Conservation (phyloP, 2,329 filamentous ascomycete genomes). For the Zymoseptoria tritici region DNA sequence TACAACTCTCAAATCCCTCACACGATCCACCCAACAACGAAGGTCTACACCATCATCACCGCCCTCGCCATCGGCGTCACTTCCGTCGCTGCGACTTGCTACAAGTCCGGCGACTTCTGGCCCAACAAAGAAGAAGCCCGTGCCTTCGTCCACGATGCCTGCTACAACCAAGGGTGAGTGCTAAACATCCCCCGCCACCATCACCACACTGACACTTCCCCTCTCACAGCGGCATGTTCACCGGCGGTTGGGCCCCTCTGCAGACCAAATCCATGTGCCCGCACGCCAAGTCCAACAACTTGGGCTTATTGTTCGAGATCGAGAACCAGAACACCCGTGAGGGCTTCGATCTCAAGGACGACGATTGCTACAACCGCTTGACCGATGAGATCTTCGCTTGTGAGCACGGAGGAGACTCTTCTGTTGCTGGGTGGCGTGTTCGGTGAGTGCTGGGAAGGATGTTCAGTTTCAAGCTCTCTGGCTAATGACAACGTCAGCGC, state of each 20-base stretch:
- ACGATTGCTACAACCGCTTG: conserved; percentile 11
- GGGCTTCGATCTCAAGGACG: conserved; percentile 9
- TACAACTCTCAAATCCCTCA: background rate
- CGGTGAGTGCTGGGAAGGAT: background rate
- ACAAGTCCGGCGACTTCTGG: conserved; percentile 5
- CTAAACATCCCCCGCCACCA: too few species aligned
- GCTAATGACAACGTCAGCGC: background rate
- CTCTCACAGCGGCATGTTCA: conserved; percentile 11
- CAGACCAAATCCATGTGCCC: conserved; percentile 14
- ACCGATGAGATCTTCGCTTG: conserved; percentile 9
- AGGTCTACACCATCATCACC: background rate
- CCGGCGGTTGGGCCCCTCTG: conserved; percentile 8
- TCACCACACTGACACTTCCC: background rate
- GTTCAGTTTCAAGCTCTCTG: background rate
- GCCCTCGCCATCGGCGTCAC: background rate
- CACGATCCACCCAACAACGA: background rate
- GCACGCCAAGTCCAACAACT: background rate
- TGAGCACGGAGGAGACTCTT: background rate
- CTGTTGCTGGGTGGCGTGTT: background rate
- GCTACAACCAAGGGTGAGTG: background rate
- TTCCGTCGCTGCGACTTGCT: conserved; percentile 3
- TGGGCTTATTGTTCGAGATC: conserved; percentile 9
- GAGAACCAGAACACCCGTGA: conserved; percentile 9
- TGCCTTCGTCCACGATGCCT: conserved; percentile 7
- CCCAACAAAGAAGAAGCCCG: conserved; percentile 6